These are phyloP conservation scores for Annulohypoxylon bovei DNA, from an alignment of 495 filamentous ascomycete genomes.

Conservation along the genomic window DNA sequence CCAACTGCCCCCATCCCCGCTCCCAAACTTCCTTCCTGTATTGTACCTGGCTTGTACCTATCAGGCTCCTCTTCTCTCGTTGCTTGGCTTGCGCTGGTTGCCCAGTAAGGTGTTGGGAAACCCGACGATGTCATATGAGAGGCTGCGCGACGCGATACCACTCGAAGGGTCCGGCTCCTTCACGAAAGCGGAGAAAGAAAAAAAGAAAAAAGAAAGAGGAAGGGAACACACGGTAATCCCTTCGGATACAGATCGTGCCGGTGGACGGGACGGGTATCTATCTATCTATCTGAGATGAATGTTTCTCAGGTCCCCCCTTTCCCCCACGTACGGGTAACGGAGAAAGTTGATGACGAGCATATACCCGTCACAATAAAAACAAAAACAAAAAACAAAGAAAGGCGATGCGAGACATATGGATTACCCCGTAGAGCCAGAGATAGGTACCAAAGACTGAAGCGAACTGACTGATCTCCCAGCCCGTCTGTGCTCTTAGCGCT, in stretches of 20 bases:
- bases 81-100: neutral
- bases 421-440: conserved; percentile 21
- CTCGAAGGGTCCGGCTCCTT: neutral
- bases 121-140: neutral
- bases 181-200: neutral
- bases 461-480: conserved; percentile 9
- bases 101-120: neutral
- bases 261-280: neutral
- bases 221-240: neutral
- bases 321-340: neutral
- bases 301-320: neutral
- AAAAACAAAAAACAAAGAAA: neutral
- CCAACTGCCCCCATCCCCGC: neutral
- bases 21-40: conserved; percentile 9
- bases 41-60: conserved; percentile 31
- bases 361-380: conserved; percentile 32
- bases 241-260: neutral
- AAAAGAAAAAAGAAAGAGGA: neutral
- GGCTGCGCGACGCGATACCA: conserved; percentile 14
- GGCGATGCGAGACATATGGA: conserved; percentile 36
- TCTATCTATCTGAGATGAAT: neutral
- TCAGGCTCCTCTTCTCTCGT: neutral
- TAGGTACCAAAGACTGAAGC: neutral
- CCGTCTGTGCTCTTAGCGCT: too few species aligned
- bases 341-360: conserved; percentile 39